Evolutionary conservation across 202 grass and related monocot genomes (phyloP).

Genomic region (Hordeum pubiflorum): DNA sequence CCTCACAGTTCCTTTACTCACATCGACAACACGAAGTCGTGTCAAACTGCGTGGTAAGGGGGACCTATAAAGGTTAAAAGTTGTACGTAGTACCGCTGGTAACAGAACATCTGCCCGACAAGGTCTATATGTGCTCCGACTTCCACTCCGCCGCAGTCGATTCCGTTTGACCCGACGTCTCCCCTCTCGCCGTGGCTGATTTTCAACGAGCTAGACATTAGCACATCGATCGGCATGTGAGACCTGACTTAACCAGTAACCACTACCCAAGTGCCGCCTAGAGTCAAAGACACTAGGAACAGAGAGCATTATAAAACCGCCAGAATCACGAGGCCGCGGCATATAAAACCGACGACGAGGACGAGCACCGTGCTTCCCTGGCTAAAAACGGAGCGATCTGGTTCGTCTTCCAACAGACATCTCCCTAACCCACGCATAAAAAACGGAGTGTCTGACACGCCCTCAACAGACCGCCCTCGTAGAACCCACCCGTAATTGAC

Average conservation of each 20-base stretch:
- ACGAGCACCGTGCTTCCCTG: not conserved
- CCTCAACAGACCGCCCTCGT: not conserved
- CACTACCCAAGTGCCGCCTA: not conserved
- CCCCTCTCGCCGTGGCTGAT: not conserved
- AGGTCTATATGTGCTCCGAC: not conserved
- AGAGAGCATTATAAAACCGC: not conserved
- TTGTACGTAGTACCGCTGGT: not conserved
- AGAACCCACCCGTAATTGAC: conserved; percentile 18
- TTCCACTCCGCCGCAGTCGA: not conserved
- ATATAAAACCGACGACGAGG: conserved; percentile 3
- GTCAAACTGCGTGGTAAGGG: not conserved
- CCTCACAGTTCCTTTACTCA: not conserved
- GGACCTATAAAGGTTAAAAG: not conserved
- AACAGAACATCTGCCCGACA: not conserved
- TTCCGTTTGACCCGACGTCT: not conserved
- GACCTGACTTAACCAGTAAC: not conserved
- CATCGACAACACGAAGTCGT: not conserved
- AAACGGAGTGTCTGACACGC: not conserved
- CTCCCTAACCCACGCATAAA: conserved; percentile 21
- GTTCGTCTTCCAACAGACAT: conserved; percentile 25
- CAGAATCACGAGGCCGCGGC: conserved; percentile 1
- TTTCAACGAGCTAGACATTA: not conserved
- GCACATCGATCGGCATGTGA: not conserved
- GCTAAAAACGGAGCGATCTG: not conserved
- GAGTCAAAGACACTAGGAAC: conserved; percentile 32